Evolutionary conservation across 148 eudicot genomes (phyloP).

Genomic region (Silene latifolia): DNA sequence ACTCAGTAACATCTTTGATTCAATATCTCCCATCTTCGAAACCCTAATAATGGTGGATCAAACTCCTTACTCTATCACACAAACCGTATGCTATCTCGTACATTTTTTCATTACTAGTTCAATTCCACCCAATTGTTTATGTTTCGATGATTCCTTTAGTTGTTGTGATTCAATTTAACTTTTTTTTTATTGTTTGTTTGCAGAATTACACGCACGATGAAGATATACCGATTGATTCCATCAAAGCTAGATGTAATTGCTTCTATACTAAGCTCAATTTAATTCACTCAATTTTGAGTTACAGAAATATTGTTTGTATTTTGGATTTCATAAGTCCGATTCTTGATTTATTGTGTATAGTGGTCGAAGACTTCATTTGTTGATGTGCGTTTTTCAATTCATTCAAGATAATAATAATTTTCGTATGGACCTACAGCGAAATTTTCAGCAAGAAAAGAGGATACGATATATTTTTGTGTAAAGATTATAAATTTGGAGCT

Average conservation of each 20-base stretch:
- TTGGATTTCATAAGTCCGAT: background rate
- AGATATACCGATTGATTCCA: conserved; percentile 53
- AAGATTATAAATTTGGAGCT: conserved; percentile 22
- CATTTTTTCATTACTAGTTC: background rate
- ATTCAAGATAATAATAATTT: no score
- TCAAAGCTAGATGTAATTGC: conserved; percentile 77
- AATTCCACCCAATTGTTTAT: background rate
- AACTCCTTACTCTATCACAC: conserved; percentile 25
- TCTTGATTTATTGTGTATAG: no score
- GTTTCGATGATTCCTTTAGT: background rate
- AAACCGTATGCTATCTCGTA: conserved; percentile 14
- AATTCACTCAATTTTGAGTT: background rate
- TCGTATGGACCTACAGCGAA: no score
- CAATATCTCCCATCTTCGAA: background rate
- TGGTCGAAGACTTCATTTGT: no score
- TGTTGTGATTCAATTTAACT: background rate
- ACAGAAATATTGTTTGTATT: background rate
- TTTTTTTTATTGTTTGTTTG: conserved; percentile 11
- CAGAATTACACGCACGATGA: conserved; percentile 57
- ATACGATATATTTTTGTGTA: no score
- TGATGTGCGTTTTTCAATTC: no score
- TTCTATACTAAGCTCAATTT: no score
- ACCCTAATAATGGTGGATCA: conserved; percentile 34
- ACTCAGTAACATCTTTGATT: no score
- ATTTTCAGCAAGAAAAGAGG: no score